These are phyloP conservation scores for Pichia sp. DNA, from an alignment of 1,139 yeast species.

Conservation along the genomic window DNA sequence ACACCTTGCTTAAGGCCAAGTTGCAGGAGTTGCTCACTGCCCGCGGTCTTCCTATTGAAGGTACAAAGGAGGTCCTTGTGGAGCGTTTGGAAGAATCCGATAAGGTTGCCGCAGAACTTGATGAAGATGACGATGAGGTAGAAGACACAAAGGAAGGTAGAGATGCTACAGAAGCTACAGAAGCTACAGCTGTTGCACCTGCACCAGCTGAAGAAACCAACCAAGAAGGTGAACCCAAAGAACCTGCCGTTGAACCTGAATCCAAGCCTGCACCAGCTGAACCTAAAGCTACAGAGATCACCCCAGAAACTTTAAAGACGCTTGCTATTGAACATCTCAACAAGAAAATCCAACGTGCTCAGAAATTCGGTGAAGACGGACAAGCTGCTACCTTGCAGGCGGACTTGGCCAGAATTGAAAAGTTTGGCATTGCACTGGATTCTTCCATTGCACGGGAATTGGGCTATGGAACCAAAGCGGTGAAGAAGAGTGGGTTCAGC, in stretches of 20 bases:
- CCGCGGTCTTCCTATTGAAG: slow-evolving; percentile 64
- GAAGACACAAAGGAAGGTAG: slow-evolving; percentile 11
- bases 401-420: slow-evolving; percentile 66
- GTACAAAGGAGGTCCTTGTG: slow-evolving; percentile 79
- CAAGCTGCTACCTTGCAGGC: slow-evolving; percentile 42
- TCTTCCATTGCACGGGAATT: slow-evolving; percentile 64
- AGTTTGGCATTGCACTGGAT: slow-evolving; percentile 73
- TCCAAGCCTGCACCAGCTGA: slow-evolving; percentile 1
- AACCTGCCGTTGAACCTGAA: neutral
- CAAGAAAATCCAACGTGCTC: slow-evolving; percentile 65
- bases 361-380: slow-evolving; percentile 64
- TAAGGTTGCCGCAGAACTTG: slow-evolving; percentile 26
- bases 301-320: slow-evolving; percentile 65
- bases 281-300: slow-evolving; percentile 29
- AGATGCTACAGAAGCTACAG: slow-evolving; percentile 15
- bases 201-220: neutral
- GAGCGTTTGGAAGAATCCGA: slow-evolving; percentile 52
- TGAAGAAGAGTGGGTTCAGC: neutral
- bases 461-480: slow-evolving; percentile 35
- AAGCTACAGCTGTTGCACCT: slow-evolving; percentile 3
- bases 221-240: no score
- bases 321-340: slow-evolving; percentile 63
- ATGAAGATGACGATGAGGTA: slow-evolving; percentile 21
- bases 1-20: slow-evolving; percentile 14
- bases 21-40: slow-evolving; percentile 53